phyloP scores from a whole-genome alignment of 2,329 filamentous ascomycete species.

The Fusarium armeniacum region DNA sequence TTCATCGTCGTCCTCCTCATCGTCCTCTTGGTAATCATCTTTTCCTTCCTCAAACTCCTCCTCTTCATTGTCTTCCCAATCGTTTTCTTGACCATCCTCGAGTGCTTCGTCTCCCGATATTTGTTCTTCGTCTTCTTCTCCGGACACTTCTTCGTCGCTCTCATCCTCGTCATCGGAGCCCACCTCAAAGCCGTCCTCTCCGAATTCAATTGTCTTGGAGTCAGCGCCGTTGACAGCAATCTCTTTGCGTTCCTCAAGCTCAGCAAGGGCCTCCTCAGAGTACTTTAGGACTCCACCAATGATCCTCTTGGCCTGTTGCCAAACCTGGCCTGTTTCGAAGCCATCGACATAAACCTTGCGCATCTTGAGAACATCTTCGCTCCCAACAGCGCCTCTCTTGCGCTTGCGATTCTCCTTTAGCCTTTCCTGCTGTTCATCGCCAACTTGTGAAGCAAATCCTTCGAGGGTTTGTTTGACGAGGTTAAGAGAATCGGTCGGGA shows the following conservation, averaged over 20 bases:
- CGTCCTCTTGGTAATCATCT: conserved; percentile 55
- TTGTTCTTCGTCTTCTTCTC: conserved; percentile 49
- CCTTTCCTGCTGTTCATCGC: conserved; percentile 77
- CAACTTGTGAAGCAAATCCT: conserved; percentile 79
- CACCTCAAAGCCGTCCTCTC: conserved; percentile 52
- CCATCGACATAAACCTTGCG: conserved; percentile 88
- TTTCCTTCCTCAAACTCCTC: conserved; percentile 54
- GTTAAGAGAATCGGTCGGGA: conserved; percentile 78
- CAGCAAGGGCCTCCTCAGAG: conserved; percentile 62
- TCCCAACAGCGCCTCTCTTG: conserved; percentile 72
- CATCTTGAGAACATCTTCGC: conserved; percentile 75
- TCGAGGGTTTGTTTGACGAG: conserved; percentile 87
- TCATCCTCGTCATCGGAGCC: conserved; percentile 51
- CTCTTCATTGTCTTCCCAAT: conserved; percentile 56
- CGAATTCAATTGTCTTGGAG: conserved; percentile 48
- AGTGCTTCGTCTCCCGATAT: conserved; percentile 41
- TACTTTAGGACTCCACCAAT: conserved; percentile 70
- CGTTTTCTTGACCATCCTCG: conserved; percentile 49
- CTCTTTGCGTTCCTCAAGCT: conserved; percentile 67
- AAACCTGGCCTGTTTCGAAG: conserved; percentile 89
- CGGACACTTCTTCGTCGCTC: conserved; percentile 51
- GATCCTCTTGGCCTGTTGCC: conserved; percentile 91
- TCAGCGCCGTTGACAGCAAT: conserved; percentile 54
- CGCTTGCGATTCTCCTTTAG: conserved; percentile 81
- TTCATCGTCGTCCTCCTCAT: conserved; percentile 57